Evolutionary conservation across 192 early-diverging fungal species (phyloP), one percentile per base, ranked within the genome.

Genomic region (Entomortierella chlamydospora): DNA sequence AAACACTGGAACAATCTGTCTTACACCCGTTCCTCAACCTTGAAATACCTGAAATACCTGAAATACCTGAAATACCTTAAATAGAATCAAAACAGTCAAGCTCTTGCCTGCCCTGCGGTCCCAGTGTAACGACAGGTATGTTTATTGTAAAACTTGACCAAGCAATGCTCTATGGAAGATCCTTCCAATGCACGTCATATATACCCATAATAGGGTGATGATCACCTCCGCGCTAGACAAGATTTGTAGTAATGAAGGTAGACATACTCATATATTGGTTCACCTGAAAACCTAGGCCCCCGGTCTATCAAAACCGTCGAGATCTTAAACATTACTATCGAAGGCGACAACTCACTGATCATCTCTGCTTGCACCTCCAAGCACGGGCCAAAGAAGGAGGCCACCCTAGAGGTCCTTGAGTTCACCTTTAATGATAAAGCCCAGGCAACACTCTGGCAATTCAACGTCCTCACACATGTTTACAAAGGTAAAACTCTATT

Each of bases 401-500:
- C 68, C 33, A 62, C n/a, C 13, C 63, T 79, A 2, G 62, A 70
- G 18, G 17, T 53, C 9, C 56, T 79, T 30, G 39, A 60, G 1
- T 79, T 79, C 37, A 56, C 61, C 22, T 50, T 79, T 54, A 79
- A 70, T 51, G 76, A 79, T 31, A 22, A 22, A 28, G 49, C 67
- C 15, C 57, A 53, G 23, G 68, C 76, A 9, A 8, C 37, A 18
- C 68, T 70, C 25, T 79, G 76, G 76, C 68, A 54, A n/a, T 11
- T 34, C 42, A 66, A 79, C 34, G 76, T 79, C 50, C 76, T 79
- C 22, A 22, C 17, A 23, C 76, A 79, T 50, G 76, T 79, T 23
- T 79, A 79, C 58, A 79, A 79, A 50, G 76, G 76, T 79, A 78
- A 1, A n/a, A n/a, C n/a, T n/a, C n/a, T n/a, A n/a, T n/a, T n/a